Evolutionary conservation across 306 rosid species (phyloP), one percentile per base, ranked within the genome.

Genomic region (Crataegus laevigata): DNA sequence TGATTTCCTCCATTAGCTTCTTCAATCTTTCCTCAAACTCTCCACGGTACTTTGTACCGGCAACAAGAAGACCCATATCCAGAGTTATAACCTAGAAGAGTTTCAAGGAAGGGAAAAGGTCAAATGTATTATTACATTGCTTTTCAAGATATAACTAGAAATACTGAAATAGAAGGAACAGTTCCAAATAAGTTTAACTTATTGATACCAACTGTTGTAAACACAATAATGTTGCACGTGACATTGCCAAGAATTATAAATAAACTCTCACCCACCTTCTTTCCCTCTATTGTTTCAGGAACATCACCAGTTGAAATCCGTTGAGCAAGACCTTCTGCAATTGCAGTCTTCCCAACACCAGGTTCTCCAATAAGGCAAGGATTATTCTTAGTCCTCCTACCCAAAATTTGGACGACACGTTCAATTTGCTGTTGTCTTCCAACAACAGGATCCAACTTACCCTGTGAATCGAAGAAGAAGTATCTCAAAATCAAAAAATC

Each of bases 21-120:
- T 94, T 94, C 61, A 94, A 72, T 63, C 98, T 88, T 82, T 94
- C 98, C 84, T 94, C 98, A 79, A 91, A 94, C 85, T 93, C 98
- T 79, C 98, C 98, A 89, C 98, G 98, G 75, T 93, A 93, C 83
- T 93, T 93, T 66, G 98, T 93, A 75, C 98, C 98, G 54, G 98
- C 98, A 13, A 93, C 98, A 47, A 93, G 97, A 71, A 93, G 94
- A 70, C 98, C 98, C 98, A 93, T 93, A 81, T 93, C 98, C 76
- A 93, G 86, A 75, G 98, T 93, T 72, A 93, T 89, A 73, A 93
- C 98, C 98, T 93, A 83, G 69, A 82, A 40, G 30, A 72, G 22
- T 14, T 40, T 45, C 47, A 73, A 32, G 19, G 15, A 3, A 54
- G 25, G 10, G 42, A 65, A 65, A 11, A 72, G 25, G 45, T 25